Base-by-base conservation (phyloP, 305 asterid genomes). In the Solanum aculeatissimum region DNA sequence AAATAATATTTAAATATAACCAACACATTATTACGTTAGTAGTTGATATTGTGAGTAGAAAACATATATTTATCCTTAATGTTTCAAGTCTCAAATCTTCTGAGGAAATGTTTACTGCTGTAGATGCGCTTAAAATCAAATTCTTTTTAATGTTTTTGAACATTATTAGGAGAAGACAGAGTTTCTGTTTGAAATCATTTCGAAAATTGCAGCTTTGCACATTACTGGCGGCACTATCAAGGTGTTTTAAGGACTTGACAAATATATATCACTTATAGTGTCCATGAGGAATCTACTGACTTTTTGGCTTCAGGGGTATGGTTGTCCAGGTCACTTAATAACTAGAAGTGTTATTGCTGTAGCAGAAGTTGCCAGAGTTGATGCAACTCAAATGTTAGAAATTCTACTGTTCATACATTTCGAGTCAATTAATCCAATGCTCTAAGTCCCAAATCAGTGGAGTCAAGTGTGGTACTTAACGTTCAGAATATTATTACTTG, bases 131-230 rank as follows among this genome's bases (percentile, higher is more conserved):
- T 75, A 25, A 47, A 75, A 9, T 47, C 15, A 47, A 15, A 14
- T 16, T 27, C 2, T 49, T 49, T 25, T 81, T 81, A 63, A 60
- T 57, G 57, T 42, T 81, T 60, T 63, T 86, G 86, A 86, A 86
- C 90, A 95, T 98, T 97, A 93, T 80, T 97, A 98, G 99, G 98
- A 97, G 91, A 97, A 92, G 90, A 98, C 98, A 60, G 97, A 95
- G 90, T 97, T 97, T 89, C 99, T 98, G 14, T 97, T 97, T 86
- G 95, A 94, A 91, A 89, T 97, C 84, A 70, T 97, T 89, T 98
- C 99, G 18, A 93, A 95, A 89, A 93, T 97, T 70, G 98, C 91
- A 65, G 94, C 94, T 51, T 75, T 97, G 91, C 86, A 79, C 66
- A 15, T 97, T 78, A 95, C 95, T 18, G 99, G 99, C 81, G 98